Conservation (phyloP, 2,329 filamentous ascomycete genomes). For the Exserohilum turcica region DNA sequence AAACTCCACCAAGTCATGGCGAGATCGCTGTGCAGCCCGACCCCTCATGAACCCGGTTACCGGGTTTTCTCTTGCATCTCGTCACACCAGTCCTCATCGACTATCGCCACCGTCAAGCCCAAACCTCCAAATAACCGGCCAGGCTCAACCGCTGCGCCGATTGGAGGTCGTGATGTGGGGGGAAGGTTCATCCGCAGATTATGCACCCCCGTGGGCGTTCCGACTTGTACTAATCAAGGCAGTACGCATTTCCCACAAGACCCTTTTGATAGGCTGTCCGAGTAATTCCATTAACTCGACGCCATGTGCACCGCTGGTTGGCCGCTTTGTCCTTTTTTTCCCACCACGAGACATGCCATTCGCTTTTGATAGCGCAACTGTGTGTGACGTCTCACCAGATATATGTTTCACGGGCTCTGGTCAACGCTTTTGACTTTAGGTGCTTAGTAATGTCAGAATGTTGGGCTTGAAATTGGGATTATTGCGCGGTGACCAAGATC, state of each 20-base stretch:
- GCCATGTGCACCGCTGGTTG: no score
- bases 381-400: no score
- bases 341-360: no score
- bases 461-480: no score
- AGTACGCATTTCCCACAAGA: no score
- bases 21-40: conserved; percentile 30
- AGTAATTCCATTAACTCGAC: no score
- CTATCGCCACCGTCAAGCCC: conserved; percentile 37
- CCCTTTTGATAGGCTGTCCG: not conserved
- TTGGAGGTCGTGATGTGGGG: conserved; percentile 34
- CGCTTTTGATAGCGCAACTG: no score
- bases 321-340: no score
- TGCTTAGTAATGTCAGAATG: no score
- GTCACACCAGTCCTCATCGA: conserved; percentile 29
- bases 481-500: no score
- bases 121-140: conserved; percentile 33
- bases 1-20: conserved; percentile 28
- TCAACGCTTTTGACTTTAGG: no score
- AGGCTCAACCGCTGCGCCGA: conserved; percentile 31
- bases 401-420: no score
- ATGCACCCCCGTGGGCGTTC: conserved; percentile 35
- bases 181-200: conserved; percentile 35
- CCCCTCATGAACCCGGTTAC: conserved; percentile 35
- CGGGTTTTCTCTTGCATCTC: conserved; percentile 31
- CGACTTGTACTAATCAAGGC: conserved; percentile 30